Evolutionary conservation across 2,329 filamentous ascomycete genomes (phyloP), one percentile per base, ranked within the genome.

Genomic region (Trichoderma sp.): DNA sequence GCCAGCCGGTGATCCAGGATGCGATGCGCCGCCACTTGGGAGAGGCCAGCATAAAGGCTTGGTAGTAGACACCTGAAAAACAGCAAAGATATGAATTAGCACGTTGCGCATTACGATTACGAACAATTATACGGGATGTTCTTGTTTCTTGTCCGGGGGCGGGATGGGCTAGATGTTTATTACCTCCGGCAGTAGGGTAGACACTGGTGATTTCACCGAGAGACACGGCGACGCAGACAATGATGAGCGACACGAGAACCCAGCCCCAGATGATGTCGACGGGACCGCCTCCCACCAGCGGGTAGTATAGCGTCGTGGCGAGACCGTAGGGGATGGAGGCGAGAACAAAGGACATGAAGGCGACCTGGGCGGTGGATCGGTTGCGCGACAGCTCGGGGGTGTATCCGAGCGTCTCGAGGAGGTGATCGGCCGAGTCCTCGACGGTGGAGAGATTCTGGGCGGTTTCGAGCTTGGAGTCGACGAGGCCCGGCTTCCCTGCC

Each of bases 281-380:
- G 8, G 92, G 91, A 2, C 92, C 92, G 76, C 92, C 92, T 77
- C 90, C 90, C 75, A 89, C 85, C 59, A 94, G 83, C 4, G 93
- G 92, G 81, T 93, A 94, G 83, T 88, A 88, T 78, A 94, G 83
- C 8, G 92, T 94, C 1, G 93, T 94, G 62, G 91, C 89, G 53
- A 94, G 87, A 80, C 93, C 93, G 83, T 94, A 94, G 11, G 93
- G 93, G 77, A 94, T 93, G 3, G 92, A 92, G 65, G 93, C 92
- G 72, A 94, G 89, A 78, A 94, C 92, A 81, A 94, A 94, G 77
- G 91, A 93, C 92, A 93, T 93, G 87, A 93, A 93, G 79, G 91
- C 91, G 71, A 93, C 91, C 83, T 93, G 91, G 78, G 90, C 86
- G 2, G 91, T 93, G 62, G 91, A 93, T 73, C 92, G 88, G 80